Base-by-base conservation (phyloP, 768 basidiomycete species). In the Trichaptum fuscoviolaceum region DNA sequence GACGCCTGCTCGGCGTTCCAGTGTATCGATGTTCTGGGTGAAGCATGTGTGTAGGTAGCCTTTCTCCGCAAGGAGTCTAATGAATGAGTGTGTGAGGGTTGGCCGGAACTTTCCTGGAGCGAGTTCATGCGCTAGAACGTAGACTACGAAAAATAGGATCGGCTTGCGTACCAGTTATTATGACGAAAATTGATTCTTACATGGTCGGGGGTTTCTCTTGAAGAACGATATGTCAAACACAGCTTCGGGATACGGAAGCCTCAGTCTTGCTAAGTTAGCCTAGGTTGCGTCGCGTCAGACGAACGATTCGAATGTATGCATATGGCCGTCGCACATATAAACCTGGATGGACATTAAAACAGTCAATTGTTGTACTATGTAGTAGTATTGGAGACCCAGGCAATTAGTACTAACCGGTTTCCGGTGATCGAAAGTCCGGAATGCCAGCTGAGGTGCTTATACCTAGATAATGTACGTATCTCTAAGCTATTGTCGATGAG, bases 221-320 rank as follows among this genome's bases (percentile, higher is more conserved):
- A 98, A 96, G 79, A 89, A 99, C 62, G 81, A 80, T 71, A 99
- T 90, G 70, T 98, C 92, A 71, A 99, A 99, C 34, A 98, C 95
- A 0, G 96, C 96, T 73, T 99, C 96, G 0, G 96, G 95, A 71
- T 91, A 87, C n/a, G 95, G 95, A 17, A 94, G 83, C 20, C 90
- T 89, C 58, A 94, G 77, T 68, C 87, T 81, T 27, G 88, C 86
- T 35, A 93, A 82, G 72, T 94, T 93, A 12, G 90, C 85, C 92
- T 94, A 73, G 60, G 27, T 69, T 71, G 63, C 8, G 20, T 30
- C 20, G 57, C 65, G 20, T 18, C 27, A 36, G 30, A 65, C 64
- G 18, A 64, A 59, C 7, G 27, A 30, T 15, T 18, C 30, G n/a
- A 9, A 34, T 30, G 63, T 8, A 42, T 24, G 2, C n/a, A 61